A percentile compares a stretch with the other conserved stretches of the same genome.
These are phyloP conservation scores for Amaranthus hypochondriacus DNA, from an alignment of 148 eudicot genomes.

Conservation along the genomic window DNA sequence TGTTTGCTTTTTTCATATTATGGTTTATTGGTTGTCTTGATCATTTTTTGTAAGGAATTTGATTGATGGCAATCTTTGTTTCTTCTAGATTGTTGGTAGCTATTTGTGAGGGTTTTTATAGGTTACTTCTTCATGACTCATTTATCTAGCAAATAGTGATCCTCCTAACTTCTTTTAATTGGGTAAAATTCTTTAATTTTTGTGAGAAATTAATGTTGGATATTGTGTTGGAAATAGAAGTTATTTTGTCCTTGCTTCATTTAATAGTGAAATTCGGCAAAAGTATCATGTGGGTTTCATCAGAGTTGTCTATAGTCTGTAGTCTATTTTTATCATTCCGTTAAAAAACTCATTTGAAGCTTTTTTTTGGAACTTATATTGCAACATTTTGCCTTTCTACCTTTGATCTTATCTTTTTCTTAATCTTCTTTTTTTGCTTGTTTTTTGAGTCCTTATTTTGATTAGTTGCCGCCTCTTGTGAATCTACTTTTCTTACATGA, in stretches of 20 bases:
- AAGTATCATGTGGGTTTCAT: background rate
- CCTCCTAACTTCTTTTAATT: background rate
- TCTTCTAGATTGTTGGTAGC: background rate
- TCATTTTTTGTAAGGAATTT: background rate
- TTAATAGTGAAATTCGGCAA: background rate
- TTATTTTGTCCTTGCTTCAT: background rate
- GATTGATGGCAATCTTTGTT: background rate
- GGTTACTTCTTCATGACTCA: background rate
- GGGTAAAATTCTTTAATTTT: background rate
- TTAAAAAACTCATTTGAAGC: too few relatives aligned
- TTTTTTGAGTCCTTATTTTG: background rate
- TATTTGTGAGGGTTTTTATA: background rate
- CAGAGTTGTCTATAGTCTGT: background rate
- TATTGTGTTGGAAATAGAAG: conserved; percentile 1
- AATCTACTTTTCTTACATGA: too few relatives aligned
- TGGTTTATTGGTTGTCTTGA: background rate
- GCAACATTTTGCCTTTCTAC: background rate
- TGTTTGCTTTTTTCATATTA: background rate
- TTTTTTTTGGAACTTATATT: background rate
- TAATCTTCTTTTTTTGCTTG: background rate
- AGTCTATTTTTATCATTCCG: background rate
- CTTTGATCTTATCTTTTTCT: background rate
- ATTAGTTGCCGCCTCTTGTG: too few relatives aligned
- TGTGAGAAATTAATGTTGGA: background rate
- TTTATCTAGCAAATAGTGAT: background rate